Conservation (phyloP, 352 stramenopile species). For the Pythium phragmitis region DNA sequence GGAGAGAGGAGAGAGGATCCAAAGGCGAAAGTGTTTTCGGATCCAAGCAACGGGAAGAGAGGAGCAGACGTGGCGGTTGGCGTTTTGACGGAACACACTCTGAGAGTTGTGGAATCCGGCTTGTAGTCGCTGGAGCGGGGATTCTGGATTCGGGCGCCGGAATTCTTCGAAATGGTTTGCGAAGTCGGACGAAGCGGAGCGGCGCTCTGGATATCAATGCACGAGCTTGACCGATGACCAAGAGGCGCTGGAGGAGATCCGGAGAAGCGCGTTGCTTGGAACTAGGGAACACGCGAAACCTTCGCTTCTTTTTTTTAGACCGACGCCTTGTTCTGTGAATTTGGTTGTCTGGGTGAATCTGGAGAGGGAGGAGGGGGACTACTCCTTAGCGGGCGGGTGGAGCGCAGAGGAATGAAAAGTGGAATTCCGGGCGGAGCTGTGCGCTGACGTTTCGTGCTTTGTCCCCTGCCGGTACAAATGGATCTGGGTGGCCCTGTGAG, state of each 20-base stretch:
- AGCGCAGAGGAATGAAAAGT: background rate
- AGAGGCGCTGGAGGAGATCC: constrained; percentile 1
- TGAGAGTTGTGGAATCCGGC: too few relatives aligned
- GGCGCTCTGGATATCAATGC: constrained; percentile 7
- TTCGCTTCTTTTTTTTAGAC: constrained; percentile 14
- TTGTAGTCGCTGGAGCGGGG: background rate
- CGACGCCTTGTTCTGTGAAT: background rate
- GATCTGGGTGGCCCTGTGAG: constrained; percentile 2
- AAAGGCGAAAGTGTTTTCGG: background rate
- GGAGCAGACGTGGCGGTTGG: constrained; percentile 8
- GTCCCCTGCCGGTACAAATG: background rate
- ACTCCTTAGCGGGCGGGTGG: background rate
- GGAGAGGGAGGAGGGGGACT: background rate
- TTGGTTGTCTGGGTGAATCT: background rate
- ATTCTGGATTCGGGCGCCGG: background rate
- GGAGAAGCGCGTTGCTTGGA: constrained; percentile 11
- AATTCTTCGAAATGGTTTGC: background rate
- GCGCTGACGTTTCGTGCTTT: background rate
- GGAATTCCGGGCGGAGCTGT: background rate
- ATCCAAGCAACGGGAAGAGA: constrained; percentile 4
- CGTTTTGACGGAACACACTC: background rate
- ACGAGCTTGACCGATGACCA: constrained; percentile 4
- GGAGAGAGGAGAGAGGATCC: constrained; percentile 1
- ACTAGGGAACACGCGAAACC: constrained; percentile 7
- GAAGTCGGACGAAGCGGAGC: background rate